Percentiles rank a stretch among this genome's conserved stretches.
phyloP scores from a whole-genome alignment of 768 basidiomycete species.

The Xerocomellus dryophilus region DNA sequence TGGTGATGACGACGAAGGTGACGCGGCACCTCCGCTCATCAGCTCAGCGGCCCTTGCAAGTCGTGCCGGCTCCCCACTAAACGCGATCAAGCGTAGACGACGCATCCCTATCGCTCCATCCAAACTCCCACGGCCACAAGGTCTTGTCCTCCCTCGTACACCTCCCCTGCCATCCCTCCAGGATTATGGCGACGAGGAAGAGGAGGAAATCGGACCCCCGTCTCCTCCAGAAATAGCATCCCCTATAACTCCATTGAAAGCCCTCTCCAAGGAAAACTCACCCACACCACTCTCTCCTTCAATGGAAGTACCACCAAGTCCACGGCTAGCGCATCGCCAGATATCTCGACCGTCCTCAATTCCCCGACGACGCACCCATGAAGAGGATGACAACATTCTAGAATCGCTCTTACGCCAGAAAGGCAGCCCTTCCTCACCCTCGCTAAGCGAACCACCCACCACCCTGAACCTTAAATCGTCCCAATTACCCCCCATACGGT shows the following conservation, averaged over 20 bases:
- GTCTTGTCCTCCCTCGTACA: conserved; percentile 41
- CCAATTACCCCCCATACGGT: conserved; percentile 44
- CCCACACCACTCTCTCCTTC: conserved; percentile 33
- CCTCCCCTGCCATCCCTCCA: conserved; percentile 61
- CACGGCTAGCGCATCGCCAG: conserved; percentile 39
- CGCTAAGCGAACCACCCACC: conserved; percentile 27
- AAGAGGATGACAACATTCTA: conserved; percentile 55
- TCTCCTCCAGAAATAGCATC: conserved; percentile 16
- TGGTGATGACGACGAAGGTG: conserved; percentile 74
- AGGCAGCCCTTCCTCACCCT: conserved; percentile 38
- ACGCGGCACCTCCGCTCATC: conserved; percentile 37
- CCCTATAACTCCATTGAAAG: conserved; percentile 13
- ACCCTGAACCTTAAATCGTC: conserved; percentile 32
- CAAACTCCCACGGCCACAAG: conserved; percentile 46
- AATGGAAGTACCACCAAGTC: conserved; percentile 36
- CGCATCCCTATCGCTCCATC: conserved; percentile 43
- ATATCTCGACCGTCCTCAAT: conserved; percentile 39
- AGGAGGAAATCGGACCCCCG: conserved; percentile 32
- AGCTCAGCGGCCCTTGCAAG: conserved; percentile 25
- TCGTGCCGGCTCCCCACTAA: conserved; percentile 32
- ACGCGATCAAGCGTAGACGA: conserved; percentile 57
- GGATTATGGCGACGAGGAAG: conserved; percentile 77
- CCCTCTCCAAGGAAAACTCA: conserved; percentile 13
- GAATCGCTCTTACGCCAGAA: conserved; percentile 49
- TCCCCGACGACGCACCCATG: conserved; percentile 41